phyloP scores from a whole-genome alignment of 805 yeast species.

The Pichia membranifaciens region DNA sequence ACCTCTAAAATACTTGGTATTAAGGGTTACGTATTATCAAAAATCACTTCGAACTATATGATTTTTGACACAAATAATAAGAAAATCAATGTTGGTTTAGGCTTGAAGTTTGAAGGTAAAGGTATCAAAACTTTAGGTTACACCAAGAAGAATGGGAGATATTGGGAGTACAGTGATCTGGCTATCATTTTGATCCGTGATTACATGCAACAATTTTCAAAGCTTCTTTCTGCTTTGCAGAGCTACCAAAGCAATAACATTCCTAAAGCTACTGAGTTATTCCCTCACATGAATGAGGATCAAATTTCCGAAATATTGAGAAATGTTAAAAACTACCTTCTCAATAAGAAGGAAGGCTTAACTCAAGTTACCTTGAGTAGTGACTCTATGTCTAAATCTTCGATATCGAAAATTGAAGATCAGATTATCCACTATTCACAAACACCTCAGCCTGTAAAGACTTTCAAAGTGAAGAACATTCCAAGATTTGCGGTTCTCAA shows the following conservation, averaged over 20 bases:
- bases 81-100: conserved; percentile 69
- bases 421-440: conserved; percentile 43
- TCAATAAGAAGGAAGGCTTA: conserved; percentile 42
- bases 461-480: conserved; percentile 66
- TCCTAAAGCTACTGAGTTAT: conserved; percentile 36
- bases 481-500: conserved; percentile 79
- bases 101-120: conserved; percentile 73
- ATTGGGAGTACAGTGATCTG: conserved; percentile 80
- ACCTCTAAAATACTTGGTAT: conserved; percentile 54
- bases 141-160: conserved; percentile 55
- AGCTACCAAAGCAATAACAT: conserved; percentile 25
- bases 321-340: conserved; percentile 38
- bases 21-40: conserved; percentile 63
- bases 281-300: conserved; percentile 33
- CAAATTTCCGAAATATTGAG: conserved; percentile 39
- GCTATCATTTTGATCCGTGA: conserved; percentile 62
- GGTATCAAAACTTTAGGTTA: conserved; percentile 85
- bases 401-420: conserved; percentile 63
- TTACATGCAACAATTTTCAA: conserved; percentile 58
- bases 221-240: conserved; percentile 39
- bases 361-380: conserved; percentile 68
- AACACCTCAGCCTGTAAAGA: conserved; percentile 39
- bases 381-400: conserved; percentile 64
- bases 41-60: conserved; percentile 67
- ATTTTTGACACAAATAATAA: conserved; percentile 48